Evolutionary conservation across 805 yeast genomes (phyloP).

Genomic region (Nakazawaea wyomingensis): DNA sequence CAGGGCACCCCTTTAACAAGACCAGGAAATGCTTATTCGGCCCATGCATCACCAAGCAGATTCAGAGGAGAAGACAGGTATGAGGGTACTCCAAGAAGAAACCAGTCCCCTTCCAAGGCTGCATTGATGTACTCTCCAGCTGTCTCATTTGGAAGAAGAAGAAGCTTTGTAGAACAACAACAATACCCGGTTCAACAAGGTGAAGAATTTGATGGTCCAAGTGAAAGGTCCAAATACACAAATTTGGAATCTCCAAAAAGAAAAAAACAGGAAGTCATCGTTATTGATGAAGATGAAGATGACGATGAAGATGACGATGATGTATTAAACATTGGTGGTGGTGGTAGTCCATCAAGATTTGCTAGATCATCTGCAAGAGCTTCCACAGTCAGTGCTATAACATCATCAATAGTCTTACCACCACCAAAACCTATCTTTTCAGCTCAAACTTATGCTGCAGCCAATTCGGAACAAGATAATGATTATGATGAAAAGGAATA

Average conservation of each 20-base stretch:
- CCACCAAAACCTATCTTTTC: constrained; percentile 66
- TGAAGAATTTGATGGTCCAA: constrained; percentile 21
- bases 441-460: constrained; percentile 59
- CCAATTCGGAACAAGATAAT: constrained; percentile 23
- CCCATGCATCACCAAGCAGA: constrained; percentile 25
- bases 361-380: constrained; percentile 19
- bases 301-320: too few species aligned
- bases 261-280: constrained; percentile 42
- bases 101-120: constrained; percentile 29
- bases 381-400: constrained; percentile 31
- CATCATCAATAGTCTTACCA: constrained; percentile 37
- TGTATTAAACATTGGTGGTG: constrained; percentile 2
- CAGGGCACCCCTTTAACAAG: constrained; percentile 20
- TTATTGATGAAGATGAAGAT: constrained; percentile 38
- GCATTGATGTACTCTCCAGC: constrained; percentile 40
- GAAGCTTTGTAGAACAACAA: neutral
- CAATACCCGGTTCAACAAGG: constrained; percentile 12
- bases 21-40: constrained; percentile 27
- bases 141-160: constrained; percentile 31
- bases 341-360: constrained; percentile 20
- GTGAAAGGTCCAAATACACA: constrained; percentile 66
- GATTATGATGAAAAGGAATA: neutral
- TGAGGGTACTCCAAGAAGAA: neutral
- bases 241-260: constrained; percentile 69
- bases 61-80: constrained; percentile 4